These are phyloP conservation scores for Malania oleifera DNA, from an alignment of 164 flowering plant genomes.

Conservation along the genomic window DNA sequence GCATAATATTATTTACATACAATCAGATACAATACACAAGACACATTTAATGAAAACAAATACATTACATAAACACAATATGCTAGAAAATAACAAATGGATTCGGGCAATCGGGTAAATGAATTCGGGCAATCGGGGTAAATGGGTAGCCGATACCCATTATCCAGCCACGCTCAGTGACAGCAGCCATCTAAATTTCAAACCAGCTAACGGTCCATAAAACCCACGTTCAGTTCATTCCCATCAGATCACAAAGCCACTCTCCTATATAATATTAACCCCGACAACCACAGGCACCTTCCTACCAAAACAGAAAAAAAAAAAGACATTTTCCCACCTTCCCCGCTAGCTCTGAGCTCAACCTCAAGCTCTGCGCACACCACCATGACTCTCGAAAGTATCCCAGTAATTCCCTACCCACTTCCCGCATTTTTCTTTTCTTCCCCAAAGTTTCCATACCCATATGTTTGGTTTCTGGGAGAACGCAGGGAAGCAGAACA, in stretches of 20 bases:
- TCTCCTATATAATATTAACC: not conserved
- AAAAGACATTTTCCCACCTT: not conserved
- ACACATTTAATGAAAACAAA: no score
- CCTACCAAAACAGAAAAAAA: not conserved
- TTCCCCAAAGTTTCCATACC: not conserved
- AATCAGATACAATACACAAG: no score
- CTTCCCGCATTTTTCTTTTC: not conserved
- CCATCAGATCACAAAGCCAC: not conserved
- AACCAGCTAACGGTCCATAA: not conserved
- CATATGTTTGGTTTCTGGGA: not conserved
- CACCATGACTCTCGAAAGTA: slow-evolving; percentile 13
- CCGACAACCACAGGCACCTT: not conserved
- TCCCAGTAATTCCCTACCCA: slow-evolving; percentile 6
- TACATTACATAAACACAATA: no score
- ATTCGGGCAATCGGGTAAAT: no score
- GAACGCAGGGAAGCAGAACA: not conserved
- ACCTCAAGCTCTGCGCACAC: not conserved
- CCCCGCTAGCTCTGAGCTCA: no score
- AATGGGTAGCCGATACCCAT: no score
- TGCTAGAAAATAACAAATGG: no score
- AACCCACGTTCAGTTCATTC: not conserved
- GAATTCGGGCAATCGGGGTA: no score
- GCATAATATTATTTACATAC: no score
- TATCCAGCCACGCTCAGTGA: no score
- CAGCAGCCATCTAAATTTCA: not conserved